A percentile compares a stretch with the other conserved stretches of the same genome.
phyloP scores from a whole-genome alignment of 352 stramenopile genomes.

The Phytopythium oedochilum region DNA sequence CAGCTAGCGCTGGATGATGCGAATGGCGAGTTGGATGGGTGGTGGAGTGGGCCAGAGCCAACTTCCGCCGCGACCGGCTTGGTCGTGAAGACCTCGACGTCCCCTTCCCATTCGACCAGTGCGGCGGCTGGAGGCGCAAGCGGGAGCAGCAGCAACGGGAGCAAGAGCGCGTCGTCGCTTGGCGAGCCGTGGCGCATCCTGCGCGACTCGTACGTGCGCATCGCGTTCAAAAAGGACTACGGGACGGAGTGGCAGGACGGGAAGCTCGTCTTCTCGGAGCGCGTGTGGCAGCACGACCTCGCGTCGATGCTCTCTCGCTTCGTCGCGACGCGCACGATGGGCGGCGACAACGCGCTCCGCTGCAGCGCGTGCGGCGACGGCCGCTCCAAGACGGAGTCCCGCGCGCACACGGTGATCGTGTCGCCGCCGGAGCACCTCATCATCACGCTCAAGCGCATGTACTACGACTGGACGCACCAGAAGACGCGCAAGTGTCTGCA shows the following conservation, averaged over 20 bases:
- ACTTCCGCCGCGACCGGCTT: slow-evolving; percentile 10
- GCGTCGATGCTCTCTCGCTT: slow-evolving; percentile 80
- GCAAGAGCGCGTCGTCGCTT: not conserved
- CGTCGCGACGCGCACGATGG: slow-evolving; percentile 71
- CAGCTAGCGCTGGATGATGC: slow-evolving; percentile 51
- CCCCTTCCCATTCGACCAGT: not conserved
- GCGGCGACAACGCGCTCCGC: slow-evolving; percentile 71
- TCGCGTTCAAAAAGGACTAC: slow-evolving; percentile 90
- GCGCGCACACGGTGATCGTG: slow-evolving; percentile 77
- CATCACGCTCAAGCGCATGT: slow-evolving; percentile 88
- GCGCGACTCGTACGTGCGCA: slow-evolving; percentile 80
- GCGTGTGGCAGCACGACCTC: slow-evolving; percentile 80
- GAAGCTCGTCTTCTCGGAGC: slow-evolving; percentile 72
- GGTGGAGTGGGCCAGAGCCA: slow-evolving; percentile 61
- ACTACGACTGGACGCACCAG: slow-evolving; percentile 85
- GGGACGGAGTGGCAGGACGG: slow-evolving; percentile 84
- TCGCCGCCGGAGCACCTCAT: slow-evolving; percentile 80
- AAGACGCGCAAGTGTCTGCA: slow-evolving; percentile 86
- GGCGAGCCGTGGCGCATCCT: slow-evolving; percentile 61
- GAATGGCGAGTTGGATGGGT: slow-evolving; percentile 58
- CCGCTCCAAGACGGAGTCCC: slow-evolving; percentile 71
- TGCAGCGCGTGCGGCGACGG: slow-evolving; percentile 50
- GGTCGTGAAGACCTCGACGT: slow-evolving; percentile 3
- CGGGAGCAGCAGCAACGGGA: not conserved
- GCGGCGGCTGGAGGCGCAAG: not conserved